Conservation (phyloP, 129 eudicot species). For the Silybum marianum region DNA sequence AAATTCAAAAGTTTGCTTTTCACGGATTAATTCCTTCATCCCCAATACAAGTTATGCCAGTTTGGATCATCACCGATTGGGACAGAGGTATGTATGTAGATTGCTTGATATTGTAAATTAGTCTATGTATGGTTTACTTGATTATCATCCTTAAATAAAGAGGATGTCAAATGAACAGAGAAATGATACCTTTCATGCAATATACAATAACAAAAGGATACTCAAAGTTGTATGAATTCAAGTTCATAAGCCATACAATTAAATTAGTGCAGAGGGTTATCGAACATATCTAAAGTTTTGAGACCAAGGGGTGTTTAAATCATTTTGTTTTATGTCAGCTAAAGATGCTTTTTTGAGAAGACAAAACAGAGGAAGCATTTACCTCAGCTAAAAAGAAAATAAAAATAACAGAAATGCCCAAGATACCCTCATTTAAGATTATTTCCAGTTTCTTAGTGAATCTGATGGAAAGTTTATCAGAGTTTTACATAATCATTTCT, state of each 20-base stretch:
- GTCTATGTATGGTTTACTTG: neutral
- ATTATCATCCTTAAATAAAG: neutral
- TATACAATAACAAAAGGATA: no score
- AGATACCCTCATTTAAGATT: no score
- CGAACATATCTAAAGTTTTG: neutral
- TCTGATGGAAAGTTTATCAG: neutral
- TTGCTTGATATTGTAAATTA: no score
- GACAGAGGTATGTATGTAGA: no score
- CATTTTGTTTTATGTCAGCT: neutral
- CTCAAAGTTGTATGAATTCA: neutral
- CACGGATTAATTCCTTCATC: no score
- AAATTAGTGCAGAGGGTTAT: neutral
- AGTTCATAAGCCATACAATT: neutral
- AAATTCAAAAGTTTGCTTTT: no score
- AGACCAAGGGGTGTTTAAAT: neutral
- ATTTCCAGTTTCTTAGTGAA: neutral
- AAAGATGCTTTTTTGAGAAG: neutral
- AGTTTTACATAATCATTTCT: neutral
- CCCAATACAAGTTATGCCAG: no score
- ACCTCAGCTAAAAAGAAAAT: no score
- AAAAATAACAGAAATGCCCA: no score
- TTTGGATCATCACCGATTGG: no score
- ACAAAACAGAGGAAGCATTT: neutral
- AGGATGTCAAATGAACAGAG: neutral
- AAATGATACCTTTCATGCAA: neutral